Evolutionary conservation across 257 asterid species (phyloP).

Genomic region (Osmanthus fragrans): DNA sequence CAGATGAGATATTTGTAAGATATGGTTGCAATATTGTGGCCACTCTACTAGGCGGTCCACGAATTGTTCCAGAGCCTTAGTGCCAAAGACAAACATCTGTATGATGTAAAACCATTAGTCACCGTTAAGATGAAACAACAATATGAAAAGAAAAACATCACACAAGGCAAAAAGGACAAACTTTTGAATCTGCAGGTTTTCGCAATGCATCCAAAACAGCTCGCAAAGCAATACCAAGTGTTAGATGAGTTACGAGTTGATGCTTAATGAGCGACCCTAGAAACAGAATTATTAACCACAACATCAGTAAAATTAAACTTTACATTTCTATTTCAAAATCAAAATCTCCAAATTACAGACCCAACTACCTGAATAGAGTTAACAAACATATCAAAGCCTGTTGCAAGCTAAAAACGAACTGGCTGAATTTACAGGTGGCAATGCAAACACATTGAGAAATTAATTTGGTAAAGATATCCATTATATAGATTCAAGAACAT

Average conservation of each 20-base stretch:
- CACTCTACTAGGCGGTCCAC: slow-evolving; percentile 93
- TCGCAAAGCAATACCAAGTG: slow-evolving; percentile 95
- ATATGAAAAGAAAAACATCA: not conserved
- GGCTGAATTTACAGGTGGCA: not conserved
- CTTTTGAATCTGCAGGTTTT: slow-evolving; percentile 93
- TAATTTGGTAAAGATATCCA: not conserved
- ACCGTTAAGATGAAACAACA: slow-evolving; percentile 17
- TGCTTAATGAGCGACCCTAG: slow-evolving; percentile 92
- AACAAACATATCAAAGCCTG: slow-evolving; percentile 12
- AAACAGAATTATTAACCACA: slow-evolving; percentile 25
- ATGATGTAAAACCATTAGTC: slow-evolving; percentile 27
- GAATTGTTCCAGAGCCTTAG: slow-evolving; percentile 88
- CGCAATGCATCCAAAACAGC: slow-evolving; percentile 95
- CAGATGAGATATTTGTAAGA: slow-evolving; percentile 89
- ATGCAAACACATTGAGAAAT: slow-evolving; percentile 4
- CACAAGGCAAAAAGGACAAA: slow-evolving; percentile 28
- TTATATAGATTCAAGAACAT: not conserved
- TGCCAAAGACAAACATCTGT: slow-evolving; percentile 97
- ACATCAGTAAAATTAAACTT: not conserved
- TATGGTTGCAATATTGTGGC: slow-evolving; percentile 98
- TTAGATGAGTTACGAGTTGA: slow-evolving; percentile 84
- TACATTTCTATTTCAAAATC: not conserved
- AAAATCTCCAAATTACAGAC: not conserved
- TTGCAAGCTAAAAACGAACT: slow-evolving; percentile 10
- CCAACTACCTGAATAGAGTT: not conserved